Percentiles rank a stretch among this genome's conserved stretches.
These are phyloP conservation scores for Nicotiana sylvestris DNA, from an alignment of 257 asterid species.

Conservation along the genomic window DNA sequence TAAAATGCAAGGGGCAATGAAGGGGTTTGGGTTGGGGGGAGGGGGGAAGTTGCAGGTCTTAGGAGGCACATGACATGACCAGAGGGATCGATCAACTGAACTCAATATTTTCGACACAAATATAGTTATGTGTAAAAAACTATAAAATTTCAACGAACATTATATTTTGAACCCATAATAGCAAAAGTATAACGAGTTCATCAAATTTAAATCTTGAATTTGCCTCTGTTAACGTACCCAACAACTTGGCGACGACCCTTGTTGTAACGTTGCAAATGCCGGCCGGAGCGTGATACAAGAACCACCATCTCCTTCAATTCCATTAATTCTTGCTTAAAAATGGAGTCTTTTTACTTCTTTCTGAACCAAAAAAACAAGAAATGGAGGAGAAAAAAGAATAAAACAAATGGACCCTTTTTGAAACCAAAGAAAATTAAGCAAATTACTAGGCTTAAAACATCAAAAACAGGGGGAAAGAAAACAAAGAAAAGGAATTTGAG, in stretches of 20 bases:
- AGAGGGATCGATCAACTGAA: no score
- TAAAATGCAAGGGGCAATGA: background rate
- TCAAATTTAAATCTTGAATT: background rate
- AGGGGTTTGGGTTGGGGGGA: background rate
- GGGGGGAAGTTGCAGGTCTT: no score
- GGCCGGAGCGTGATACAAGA: slow-evolving; percentile 74
- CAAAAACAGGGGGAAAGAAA: background rate
- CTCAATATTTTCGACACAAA: background rate
- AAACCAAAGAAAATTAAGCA: background rate
- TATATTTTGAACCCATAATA: background rate
- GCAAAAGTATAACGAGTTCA: background rate
- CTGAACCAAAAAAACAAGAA: background rate
- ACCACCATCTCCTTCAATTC: slow-evolving; percentile 60
- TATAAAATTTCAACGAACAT: background rate
- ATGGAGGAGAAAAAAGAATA: background rate
- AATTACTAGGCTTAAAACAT: background rate
- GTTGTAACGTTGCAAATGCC: slow-evolving; percentile 76
- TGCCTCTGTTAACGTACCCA: slow-evolving; percentile 33
- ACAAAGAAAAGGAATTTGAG: background rate
- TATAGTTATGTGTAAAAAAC: background rate
- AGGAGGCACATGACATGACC: no score
- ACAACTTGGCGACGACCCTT: slow-evolving; percentile 87
- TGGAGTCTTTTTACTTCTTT: background rate
- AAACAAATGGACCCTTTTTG: background rate
- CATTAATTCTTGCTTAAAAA: slow-evolving; percentile 18